phyloP scores from a whole-genome alignment of 257 asterid species.

The Catharanthus roseus region DNA sequence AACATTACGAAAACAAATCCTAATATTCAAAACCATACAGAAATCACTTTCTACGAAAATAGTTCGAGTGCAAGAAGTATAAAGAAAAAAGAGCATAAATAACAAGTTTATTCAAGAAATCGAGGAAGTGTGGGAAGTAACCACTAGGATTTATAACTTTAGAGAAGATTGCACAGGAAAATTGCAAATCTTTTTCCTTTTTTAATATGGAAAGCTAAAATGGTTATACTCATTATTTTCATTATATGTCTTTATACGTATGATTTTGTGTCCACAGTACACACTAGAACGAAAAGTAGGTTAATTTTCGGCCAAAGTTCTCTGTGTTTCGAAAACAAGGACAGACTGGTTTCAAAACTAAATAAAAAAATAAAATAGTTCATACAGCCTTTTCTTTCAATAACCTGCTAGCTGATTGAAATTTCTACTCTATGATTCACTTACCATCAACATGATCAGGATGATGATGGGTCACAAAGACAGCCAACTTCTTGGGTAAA shows the following conservation, averaged over 20 bases:
- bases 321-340: neutral
- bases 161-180: no score
- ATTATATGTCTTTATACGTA: no score
- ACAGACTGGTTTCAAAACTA: neutral
- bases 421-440: constrained; percentile 7
- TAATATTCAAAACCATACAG: neutral
- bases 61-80: neutral
- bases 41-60: constrained; percentile 1
- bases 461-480: constrained; percentile 94
- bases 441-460: constrained; percentile 89
- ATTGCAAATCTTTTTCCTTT: no score
- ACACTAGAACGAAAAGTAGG: neutral
- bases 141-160: no score
- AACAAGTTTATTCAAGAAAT: no score
- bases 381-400: neutral
- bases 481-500: constrained; percentile 70
- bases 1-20: constrained; percentile 8
- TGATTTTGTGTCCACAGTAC: neutral
- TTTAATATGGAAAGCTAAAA: no score
- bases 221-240: no score
- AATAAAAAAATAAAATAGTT: neutral
- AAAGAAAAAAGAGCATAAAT: no score
- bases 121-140: no score
- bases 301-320: neutral
- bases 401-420: neutral